These are phyloP conservation scores for Leccinum olivaceopallidum DNA, from an alignment of 768 basidiomycete species.

Conservation along the genomic window DNA sequence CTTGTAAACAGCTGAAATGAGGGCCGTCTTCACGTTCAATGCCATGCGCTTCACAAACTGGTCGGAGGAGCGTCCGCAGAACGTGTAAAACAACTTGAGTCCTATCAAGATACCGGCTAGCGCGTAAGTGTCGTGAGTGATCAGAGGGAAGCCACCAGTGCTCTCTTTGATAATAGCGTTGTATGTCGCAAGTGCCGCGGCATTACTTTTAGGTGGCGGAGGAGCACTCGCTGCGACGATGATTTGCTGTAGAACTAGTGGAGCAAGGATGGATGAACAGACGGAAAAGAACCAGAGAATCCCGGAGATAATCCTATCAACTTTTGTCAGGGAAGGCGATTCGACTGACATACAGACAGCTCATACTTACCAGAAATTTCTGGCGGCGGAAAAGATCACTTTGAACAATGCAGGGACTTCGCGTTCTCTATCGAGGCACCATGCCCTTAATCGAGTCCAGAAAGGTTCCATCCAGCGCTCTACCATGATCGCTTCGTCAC, in stretches of 20 bases:
- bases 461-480: constrained; percentile 27
- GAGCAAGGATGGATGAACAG: constrained; percentile 22
- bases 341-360: background rate
- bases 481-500: constrained; percentile 25
- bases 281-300: constrained; percentile 32
- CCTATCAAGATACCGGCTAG: constrained; percentile 26
- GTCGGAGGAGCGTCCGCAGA: constrained; percentile 31
- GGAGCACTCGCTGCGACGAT: constrained; percentile 25
- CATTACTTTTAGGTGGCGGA: constrained; percentile 18
- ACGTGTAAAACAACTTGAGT: constrained; percentile 25
- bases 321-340: background rate
- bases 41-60: constrained; percentile 32
- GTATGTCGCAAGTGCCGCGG: constrained; percentile 24
- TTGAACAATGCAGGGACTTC: constrained; percentile 20
- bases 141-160: constrained; percentile 33
- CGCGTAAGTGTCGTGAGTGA: constrained; percentile 26
- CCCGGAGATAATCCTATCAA: constrained; percentile 25
- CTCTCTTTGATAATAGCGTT: constrained; percentile 17
- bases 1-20: constrained; percentile 33
- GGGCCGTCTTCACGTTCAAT: constrained; percentile 31
- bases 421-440: constrained; percentile 18
- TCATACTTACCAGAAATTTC: constrained; percentile 16
- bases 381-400: constrained; percentile 19
- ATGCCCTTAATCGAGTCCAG: constrained; percentile 23
- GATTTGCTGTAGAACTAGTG: constrained; percentile 30